phyloP scores from a whole-genome alignment of 345 rosid species.

The Orychophragmus violaceus region DNA sequence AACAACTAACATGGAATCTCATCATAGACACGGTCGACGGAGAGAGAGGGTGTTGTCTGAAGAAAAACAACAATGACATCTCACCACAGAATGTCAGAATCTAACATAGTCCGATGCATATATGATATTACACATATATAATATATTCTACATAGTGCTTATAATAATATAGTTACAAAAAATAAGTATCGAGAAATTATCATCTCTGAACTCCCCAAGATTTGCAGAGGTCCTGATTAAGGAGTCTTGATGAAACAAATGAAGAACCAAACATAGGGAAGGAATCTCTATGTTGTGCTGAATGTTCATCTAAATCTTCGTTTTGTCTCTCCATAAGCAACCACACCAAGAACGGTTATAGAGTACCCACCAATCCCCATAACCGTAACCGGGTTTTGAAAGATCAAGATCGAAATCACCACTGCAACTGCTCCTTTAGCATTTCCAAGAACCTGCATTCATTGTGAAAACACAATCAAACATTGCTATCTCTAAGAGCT shows the following conservation, averaged over 20 bases:
- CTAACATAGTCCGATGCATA: conserved; percentile 5
- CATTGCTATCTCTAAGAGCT: background rate
- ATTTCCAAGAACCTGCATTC: conserved; percentile 75
- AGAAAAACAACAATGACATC: background rate
- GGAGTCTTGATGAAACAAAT: conserved; percentile 3
- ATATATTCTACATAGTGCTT: background rate
- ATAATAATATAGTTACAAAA: conserved; percentile 25
- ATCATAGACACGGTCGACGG: background rate
- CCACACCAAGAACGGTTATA: conserved; percentile 74
- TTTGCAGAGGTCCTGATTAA: background rate
- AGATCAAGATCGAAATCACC: conserved; percentile 74
- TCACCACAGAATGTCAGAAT: conserved; percentile 2
- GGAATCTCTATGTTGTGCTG: conserved; percentile 6
- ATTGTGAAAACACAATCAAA: background rate
- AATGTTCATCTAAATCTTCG: conserved; percentile 60
- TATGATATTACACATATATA: conserved; percentile 10
- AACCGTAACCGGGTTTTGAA: conserved; percentile 78
- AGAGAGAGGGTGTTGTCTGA: background rate
- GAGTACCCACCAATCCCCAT: conserved; percentile 82
- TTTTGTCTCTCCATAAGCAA: conserved; percentile 87
- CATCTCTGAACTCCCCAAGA: conserved; percentile 11
- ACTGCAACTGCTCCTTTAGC: conserved; percentile 98
- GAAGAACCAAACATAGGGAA: conserved; percentile 5
- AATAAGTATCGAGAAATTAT: conserved; percentile 16
- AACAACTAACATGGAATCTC: background rate